Conservation (phyloP, 805 yeast species). For the Wickerhamiella azyma region DNA sequence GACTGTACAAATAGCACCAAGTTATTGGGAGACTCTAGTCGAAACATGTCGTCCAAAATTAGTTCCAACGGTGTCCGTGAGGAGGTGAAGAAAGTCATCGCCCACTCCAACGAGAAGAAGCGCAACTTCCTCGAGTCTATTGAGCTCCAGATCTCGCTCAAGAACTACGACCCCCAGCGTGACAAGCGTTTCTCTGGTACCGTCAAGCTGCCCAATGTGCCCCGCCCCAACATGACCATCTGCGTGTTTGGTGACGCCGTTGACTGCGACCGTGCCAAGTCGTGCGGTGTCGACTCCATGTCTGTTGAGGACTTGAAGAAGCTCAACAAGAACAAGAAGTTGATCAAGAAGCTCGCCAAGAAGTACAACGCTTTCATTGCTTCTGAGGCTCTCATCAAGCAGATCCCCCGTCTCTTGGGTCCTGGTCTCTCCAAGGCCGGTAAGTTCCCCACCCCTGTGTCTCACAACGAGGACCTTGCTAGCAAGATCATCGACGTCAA, state of each 20-base stretch:
- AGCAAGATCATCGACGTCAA: conserved; percentile 91
- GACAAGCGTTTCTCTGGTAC: conserved; percentile 99
- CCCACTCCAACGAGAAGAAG: conserved; percentile 90
- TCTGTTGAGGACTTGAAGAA: conserved; percentile 99
- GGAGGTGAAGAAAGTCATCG: conserved; percentile 83
- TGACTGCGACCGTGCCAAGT: conserved; percentile 99
- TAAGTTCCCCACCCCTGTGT: conserved; percentile 99
- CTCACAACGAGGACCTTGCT: conserved; percentile 97
- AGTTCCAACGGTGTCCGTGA: conserved; percentile 90
- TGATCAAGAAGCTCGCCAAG: conserved; percentile 99
- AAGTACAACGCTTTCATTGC: conserved; percentile 99
- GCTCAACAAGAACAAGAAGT: conserved; percentile 99
- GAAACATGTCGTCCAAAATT: conserved; percentile 43
- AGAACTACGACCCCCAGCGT: conserved; percentile 99
- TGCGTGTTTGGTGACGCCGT: conserved; percentile 99
- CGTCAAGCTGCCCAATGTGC: conserved; percentile 94
- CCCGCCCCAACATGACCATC: conserved; percentile 99
- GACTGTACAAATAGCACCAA: conserved; percentile 15
- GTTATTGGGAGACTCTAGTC: conserved; percentile 21
- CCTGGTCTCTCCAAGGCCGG: conserved; percentile 99
- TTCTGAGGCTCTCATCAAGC: conserved; percentile 98
- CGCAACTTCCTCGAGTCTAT: conserved; percentile 99
- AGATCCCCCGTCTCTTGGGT: conserved; percentile 99
- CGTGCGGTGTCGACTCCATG: conserved; percentile 98
- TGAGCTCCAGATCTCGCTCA: conserved; percentile 98